These are phyloP conservation scores for Populus hybrid DNA, from an alignment of 441 rosid genomes.

Conservation along the genomic window DNA sequence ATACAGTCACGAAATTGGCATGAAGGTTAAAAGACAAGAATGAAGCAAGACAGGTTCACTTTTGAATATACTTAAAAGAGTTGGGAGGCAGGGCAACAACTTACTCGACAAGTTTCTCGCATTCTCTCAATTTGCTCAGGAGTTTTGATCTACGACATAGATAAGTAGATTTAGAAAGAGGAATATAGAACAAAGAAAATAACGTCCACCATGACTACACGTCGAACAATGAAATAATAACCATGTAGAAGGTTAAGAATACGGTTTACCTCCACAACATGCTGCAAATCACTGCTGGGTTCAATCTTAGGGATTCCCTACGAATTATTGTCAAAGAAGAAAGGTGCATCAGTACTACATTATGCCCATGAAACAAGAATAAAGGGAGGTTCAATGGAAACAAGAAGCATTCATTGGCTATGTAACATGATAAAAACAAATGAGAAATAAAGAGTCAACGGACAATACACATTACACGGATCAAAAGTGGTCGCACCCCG, in stretches of 20 bases:
- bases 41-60: neutral
- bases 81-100: conserved; percentile 18
- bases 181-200: neutral
- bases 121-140: conserved; percentile 76
- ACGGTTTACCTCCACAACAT: conserved; percentile 69
- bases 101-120: conserved; percentile 90
- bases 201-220: neutral
- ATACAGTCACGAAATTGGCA: neutral
- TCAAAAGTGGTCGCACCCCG: neutral
- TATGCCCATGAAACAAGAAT: neutral
- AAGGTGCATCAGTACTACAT: neutral
- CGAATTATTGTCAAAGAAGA: conserved; percentile 11
- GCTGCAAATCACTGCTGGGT: conserved; percentile 84
- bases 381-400: neutral
- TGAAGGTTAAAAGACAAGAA: neutral
- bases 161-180: conserved; percentile 14
- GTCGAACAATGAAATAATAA: neutral
- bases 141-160: conserved; percentile 65
- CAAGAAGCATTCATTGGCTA: neutral
- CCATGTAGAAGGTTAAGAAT: neutral
- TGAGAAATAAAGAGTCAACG: neutral
- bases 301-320: conserved; percentile 88
- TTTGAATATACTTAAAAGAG: neutral
- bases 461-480: neutral
- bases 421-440: neutral